Evolutionary conservation across 2,329 filamentous ascomycete genomes (phyloP).

Genomic region (Herpotrichia juniperi): DNA sequence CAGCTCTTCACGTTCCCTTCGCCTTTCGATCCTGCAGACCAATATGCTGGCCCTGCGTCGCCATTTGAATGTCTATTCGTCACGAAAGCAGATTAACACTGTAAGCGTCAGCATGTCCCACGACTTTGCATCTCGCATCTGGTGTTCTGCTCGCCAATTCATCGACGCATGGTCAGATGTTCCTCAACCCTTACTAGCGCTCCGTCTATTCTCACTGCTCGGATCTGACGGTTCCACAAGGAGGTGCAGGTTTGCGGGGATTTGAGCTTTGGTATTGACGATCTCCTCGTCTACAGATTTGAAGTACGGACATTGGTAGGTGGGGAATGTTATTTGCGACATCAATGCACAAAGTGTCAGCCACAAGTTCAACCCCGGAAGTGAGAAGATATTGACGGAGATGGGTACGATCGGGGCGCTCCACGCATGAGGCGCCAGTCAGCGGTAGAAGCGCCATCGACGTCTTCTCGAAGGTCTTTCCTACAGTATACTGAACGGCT

Average conservation of each 20-base stretch:
- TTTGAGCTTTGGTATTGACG: conserved; percentile 9
- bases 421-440: conserved; percentile 8
- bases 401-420: not conserved
- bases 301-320: not conserved
- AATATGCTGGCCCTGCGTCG: too few species aligned
- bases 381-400: too few species aligned
- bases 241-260: conserved; percentile 32
- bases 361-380: too few species aligned
- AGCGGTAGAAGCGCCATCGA: conserved; percentile 1
- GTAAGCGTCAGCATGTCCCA: too few species aligned
- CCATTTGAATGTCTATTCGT: too few species aligned
- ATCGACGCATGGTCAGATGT: conserved; percentile 18
- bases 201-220: conserved; percentile 10
- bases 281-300: conserved; percentile 12
- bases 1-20: too few species aligned
- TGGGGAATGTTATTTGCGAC: conserved; percentile 3
- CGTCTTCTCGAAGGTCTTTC: conserved; percentile 14
- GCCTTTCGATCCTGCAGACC: too few species aligned
- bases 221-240: conserved; percentile 23
- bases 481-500: too few species aligned
- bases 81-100: too few species aligned
- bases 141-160: too few species aligned
- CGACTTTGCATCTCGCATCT: too few species aligned
- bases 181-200: conserved; percentile 23
- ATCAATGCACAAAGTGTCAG: conserved; percentile 6